Base-by-base conservation (phyloP, 805 yeast genomes). In the Candida ulmi region DNA sequence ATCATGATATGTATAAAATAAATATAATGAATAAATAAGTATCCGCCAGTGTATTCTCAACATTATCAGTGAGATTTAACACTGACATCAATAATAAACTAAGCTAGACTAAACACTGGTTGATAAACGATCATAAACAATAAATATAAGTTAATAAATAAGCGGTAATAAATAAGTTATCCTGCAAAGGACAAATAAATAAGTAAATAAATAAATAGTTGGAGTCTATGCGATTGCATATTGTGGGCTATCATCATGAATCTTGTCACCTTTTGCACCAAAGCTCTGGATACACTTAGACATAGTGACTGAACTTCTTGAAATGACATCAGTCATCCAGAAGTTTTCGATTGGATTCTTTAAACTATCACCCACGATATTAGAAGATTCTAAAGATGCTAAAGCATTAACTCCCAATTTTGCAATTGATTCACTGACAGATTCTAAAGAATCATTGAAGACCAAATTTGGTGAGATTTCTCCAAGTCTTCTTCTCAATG, bases 231-330 rank as follows among this genome's bases (percentile, higher is more conserved):
- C 58, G 43, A 57, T 45, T 25, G 57, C 55, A 32, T 48, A 48
- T 17, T 46, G 47, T 33, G 60, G 61, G 34, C 51, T 41, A 36
- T 57, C 73, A 60, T 78, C 83, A 43, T 60, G 58, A 39, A 69
- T 61, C 60, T 79, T 79, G 47, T 78, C 85, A 48, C 78, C 68
- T 64, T 77, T 74, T 41, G 81, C 74, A 38, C 86, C 86, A 56
- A 81, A 80, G 41, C 82, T 67, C 39, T 82, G 73, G 43, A 88
- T 79, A 69, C 95, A 83, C 66, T 75, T 81, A 31, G 95, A 95
- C 95, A 86, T 87, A 24, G 95, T 87, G 48, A 88, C 86, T 36
- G 95, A 86, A 41, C 86, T 78, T 69, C 95, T 76, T 18, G 95
- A 82, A 50, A 86, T 82, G 46, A 84, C 86, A 62, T 87, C 91